These are phyloP conservation scores for Endocalyx cinctus DNA, from an alignment of 2,329 filamentous ascomycete genomes.

Conservation along the genomic window DNA sequence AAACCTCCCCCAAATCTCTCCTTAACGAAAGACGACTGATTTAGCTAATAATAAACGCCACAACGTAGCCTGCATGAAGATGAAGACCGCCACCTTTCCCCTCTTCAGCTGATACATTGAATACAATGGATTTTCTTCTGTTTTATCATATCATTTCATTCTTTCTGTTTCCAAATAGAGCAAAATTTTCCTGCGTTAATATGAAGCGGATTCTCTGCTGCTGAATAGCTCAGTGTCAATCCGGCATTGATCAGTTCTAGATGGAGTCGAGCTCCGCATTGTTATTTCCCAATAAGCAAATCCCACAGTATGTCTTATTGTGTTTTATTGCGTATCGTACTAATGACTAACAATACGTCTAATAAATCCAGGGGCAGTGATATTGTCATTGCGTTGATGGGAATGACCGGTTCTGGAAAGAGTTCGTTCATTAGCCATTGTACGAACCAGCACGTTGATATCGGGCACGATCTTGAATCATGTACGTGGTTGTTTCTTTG, in stretches of 20 bases:
- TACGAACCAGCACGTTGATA: slow-evolving; percentile 2
- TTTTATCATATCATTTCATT: too few relatives aligned
- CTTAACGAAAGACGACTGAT: too few relatives aligned
- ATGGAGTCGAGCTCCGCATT: not conserved
- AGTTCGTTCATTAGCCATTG: slow-evolving; percentile 8
- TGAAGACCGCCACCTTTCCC: not conserved
- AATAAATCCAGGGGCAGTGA: slow-evolving; percentile 1
- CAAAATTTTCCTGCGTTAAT: too few relatives aligned
- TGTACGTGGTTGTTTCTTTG: slow-evolving; percentile 2
- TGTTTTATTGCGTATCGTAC: too few relatives aligned
- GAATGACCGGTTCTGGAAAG: slow-evolving; percentile 11
- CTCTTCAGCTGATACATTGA: not conserved
- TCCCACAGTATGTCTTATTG: not conserved
- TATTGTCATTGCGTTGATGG: slow-evolving; percentile 7
- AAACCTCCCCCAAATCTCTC: too few relatives aligned
- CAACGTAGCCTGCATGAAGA: too few relatives aligned
- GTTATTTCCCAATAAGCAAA: not conserved
- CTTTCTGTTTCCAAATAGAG: too few relatives aligned
- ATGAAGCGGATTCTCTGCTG: too few relatives aligned
- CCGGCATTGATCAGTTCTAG: not conserved
- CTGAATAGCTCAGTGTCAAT: too few relatives aligned
- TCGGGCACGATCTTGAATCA: slow-evolving; percentile 8
- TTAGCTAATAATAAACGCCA: too few relatives aligned
- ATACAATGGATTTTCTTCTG: not conserved
- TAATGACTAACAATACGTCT: not conserved